These are phyloP conservation scores for Amanita fuliginea DNA, from an alignment of 768 basidiomycete genomes.

Conservation along the genomic window DNA sequence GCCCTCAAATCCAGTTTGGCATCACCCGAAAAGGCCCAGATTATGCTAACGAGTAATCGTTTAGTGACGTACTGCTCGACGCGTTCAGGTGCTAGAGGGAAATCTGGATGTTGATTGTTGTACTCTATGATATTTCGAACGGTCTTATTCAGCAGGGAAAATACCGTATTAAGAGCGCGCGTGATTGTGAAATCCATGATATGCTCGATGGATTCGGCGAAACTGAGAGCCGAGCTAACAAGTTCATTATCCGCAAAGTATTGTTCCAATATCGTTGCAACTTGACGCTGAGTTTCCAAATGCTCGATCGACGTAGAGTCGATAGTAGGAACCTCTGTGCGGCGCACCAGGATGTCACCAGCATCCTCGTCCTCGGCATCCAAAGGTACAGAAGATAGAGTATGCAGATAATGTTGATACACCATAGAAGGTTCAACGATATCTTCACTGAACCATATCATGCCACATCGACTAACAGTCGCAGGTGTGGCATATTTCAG, in stretches of 20 bases:
- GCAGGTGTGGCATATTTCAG: slow-evolving; percentile 94
- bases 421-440: slow-evolving; percentile 88
- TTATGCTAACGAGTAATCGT: slow-evolving; percentile 79
- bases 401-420: slow-evolving; percentile 78
- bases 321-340: slow-evolving; percentile 30
- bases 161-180: slow-evolving; percentile 89
- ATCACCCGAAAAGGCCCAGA: slow-evolving; percentile 98
- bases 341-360: slow-evolving; percentile 50
- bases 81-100: slow-evolving; percentile 76
- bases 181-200: slow-evolving; percentile 98
- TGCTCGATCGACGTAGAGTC: slow-evolving; percentile 50
- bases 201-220: slow-evolving; percentile 81
- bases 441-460: slow-evolving; percentile 99
- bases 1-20: slow-evolving; percentile 85
- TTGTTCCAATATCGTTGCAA: slow-evolving; percentile 63
- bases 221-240: slow-evolving; percentile 66
- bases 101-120: slow-evolving; percentile 90
- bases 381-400: slow-evolving; percentile 61
- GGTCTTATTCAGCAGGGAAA: slow-evolving; percentile 95
- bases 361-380: slow-evolving; percentile 86
- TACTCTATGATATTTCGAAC: slow-evolving; percentile 90
- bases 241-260: slow-evolving; percentile 80
- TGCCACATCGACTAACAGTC: slow-evolving; percentile 98
- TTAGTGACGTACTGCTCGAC: slow-evolving; percentile 89
- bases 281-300: slow-evolving; percentile 64